Conservation (phyloP, 2,329 filamentous ascomycete genomes). For the Chaetomiaceae sp. region DNA sequence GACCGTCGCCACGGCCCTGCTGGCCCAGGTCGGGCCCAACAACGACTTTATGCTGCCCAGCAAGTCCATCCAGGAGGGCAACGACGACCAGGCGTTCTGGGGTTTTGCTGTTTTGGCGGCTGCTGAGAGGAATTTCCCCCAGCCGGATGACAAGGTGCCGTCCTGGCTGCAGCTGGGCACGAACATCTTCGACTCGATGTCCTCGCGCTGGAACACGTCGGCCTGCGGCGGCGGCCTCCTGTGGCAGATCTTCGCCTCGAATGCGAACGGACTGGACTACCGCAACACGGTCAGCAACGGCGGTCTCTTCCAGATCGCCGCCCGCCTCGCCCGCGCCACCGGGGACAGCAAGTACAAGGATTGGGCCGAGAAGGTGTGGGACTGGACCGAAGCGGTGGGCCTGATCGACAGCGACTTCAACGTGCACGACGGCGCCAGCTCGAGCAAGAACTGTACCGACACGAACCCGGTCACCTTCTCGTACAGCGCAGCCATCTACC, state of each 20-base stretch:
- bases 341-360: slow-evolving; percentile 59
- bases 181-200: slow-evolving; percentile 68
- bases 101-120: slow-evolving; percentile 61
- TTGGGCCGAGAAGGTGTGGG: slow-evolving; percentile 61
- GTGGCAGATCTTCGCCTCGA: slow-evolving; percentile 76
- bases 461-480: slow-evolving; percentile 54
- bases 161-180: slow-evolving; percentile 61
- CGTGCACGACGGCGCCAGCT: slow-evolving; percentile 58
- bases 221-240: slow-evolving; percentile 65
- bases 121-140: slow-evolving; percentile 61
- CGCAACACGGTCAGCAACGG: slow-evolving; percentile 79
- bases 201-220: slow-evolving; percentile 60
- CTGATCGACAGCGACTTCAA: slow-evolving; percentile 50
- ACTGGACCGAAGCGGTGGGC: slow-evolving; percentile 54
- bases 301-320: slow-evolving; percentile 74
- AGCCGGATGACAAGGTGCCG: slow-evolving; percentile 50
- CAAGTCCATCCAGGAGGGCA: slow-evolving; percentile 57
- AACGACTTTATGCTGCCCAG: slow-evolving; percentile 54
- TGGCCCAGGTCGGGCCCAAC: slow-evolving; percentile 50
- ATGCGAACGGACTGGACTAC: slow-evolving; percentile 70
- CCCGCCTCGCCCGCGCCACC: slow-evolving; percentile 65
- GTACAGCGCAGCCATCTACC: slow-evolving; percentile 59
- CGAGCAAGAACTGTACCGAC: slow-evolving; percentile 46
- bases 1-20: slow-evolving; percentile 51
- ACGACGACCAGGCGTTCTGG: slow-evolving; percentile 74